phyloP scores from a whole-genome alignment of 2,329 filamentous ascomycete species.

The Lachnellula cervina region DNA sequence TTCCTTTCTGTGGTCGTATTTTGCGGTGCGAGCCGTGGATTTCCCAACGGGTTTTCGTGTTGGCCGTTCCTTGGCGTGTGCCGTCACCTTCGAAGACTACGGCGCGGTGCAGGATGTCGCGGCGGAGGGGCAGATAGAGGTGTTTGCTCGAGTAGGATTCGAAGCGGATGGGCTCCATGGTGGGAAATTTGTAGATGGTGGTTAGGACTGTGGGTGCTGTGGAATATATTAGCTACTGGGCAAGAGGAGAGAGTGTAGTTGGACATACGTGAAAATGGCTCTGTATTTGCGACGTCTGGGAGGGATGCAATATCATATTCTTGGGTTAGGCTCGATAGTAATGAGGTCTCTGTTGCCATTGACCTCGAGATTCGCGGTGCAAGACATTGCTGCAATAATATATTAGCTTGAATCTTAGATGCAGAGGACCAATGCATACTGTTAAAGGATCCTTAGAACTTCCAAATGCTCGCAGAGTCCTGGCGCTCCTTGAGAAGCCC shows the following conservation, averaged over 20 bases:
- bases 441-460: slow-evolving; percentile 35
- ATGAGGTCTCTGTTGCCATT: slow-evolving; percentile 44
- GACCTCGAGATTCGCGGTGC: slow-evolving; percentile 37
- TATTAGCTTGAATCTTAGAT: slow-evolving; percentile 10
- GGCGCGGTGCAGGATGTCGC: slow-evolving; percentile 88
- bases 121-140: slow-evolving; percentile 79
- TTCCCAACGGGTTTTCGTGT: slow-evolving; percentile 74
- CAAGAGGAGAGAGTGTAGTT: not conserved
- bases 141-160: slow-evolving; percentile 76
- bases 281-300: slow-evolving; percentile 6
- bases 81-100: slow-evolving; percentile 89
- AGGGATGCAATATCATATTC: slow-evolving; percentile 13
- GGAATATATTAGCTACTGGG: slow-evolving; percentile 8
- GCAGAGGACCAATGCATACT: slow-evolving; percentile 24
- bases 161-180: slow-evolving; percentile 76
- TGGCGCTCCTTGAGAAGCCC: slow-evolving; percentile 26
- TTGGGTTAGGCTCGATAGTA: slow-evolving; percentile 20
- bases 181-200: slow-evolving; percentile 86
- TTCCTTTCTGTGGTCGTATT: slow-evolving; percentile 81
- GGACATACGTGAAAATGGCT: slow-evolving; percentile 13
- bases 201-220: slow-evolving; percentile 64
- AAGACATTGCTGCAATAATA: slow-evolving; percentile 39
- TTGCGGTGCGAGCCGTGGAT: slow-evolving; percentile 81
- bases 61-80: slow-evolving; percentile 81
- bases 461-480: slow-evolving; percentile 20